These are phyloP conservation scores for Gracilaria domingensis DNA, from an alignment of 23 red algal species.

Conservation along the genomic window DNA sequence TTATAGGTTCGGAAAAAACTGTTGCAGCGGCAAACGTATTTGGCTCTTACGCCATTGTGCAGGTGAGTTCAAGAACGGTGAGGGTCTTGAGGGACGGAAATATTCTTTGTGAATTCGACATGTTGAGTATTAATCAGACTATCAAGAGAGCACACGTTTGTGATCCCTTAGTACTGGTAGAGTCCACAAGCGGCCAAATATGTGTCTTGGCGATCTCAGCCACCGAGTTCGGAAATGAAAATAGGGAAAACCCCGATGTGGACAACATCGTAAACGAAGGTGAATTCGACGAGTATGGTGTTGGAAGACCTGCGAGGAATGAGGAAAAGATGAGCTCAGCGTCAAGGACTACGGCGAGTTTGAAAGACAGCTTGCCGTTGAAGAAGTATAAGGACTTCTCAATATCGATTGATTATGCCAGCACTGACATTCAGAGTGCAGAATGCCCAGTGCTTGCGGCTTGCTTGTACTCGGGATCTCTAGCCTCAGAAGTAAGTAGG, in stretches of 20 bases:
- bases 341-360: neutral
- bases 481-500: conserved; percentile 43
- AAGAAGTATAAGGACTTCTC: conserved; percentile 47
- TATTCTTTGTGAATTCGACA: conserved; percentile 45
- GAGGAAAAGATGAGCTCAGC: neutral
- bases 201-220: conserved; percentile 60
- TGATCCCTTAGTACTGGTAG: conserved; percentile 89
- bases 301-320: conserved; percentile 3
- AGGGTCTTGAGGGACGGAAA: conserved; percentile 69
- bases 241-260: neutral
- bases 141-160: conserved; percentile 75
- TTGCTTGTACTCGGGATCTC: conserved; percentile 62
- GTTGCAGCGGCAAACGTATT: conserved; percentile 84
- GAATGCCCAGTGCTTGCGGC: conserved; percentile 18
- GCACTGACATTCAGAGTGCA: neutral
- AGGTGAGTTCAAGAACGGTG: conserved; percentile 72
- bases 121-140: conserved; percentile 16
- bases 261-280: neutral
- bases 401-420: conserved; percentile 37
- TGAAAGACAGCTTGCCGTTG: neutral
- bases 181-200: conserved; percentile 48
- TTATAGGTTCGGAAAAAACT: conserved; percentile 57
- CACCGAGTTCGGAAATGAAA: conserved; percentile 4
- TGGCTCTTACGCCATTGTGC: conserved; percentile 66
- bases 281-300: conserved; percentile 74